Base-by-base conservation (phyloP, 2,329 filamentous ascomycete genomes). In the Fusarium pininemorale region DNA sequence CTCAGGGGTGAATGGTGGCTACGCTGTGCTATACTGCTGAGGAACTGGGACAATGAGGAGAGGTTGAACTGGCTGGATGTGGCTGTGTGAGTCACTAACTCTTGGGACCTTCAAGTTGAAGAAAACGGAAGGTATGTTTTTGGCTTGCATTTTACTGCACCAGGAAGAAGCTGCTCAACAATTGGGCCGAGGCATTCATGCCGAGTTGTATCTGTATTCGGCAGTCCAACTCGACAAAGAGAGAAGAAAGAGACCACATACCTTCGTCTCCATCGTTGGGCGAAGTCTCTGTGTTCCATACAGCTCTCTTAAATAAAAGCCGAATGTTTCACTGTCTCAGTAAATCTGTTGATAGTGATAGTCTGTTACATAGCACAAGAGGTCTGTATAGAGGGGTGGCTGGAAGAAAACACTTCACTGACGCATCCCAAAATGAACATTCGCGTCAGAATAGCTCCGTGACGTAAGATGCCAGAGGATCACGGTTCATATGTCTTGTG, bases 131-230 rank as follows among this genome's bases (percentile, higher is more conserved):
- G 1, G n/a, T 11, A 8, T 45, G 16, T 45, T 26, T 4, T 45
- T 45, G 18, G 44, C 18, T 26, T 45, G 44, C 12, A 5, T 20
- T 47, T 47, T 20, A 26, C 24, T 3, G 8, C 44, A 14, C 8
- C 12, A 0, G 44, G 44, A 28, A 7, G 44, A 47, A 22, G 44
- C 44, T 20, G 18, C 44, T 45, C 18, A 28, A 22, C 6, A 14
- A 18, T 5, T 26, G 16, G 6, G 16, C 1, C 0, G 11, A 26
- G 7, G 2, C 32, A 18, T n/a, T n/a, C 15, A 18, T 12, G n/a
- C 2, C 8, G 6, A 44, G 18, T 8, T 44, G n/a, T 12, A 8
- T 7, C 42, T 7, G 37, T 38, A 38, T 38, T 20, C 16, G 37
- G 37, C 2, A 38, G 16, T 38, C 8, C 32, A 35, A 35, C 32